phyloP scores from a whole-genome alignment of 1,139 yeast genomes.

The Debaryomyces singareniensis region DNA sequence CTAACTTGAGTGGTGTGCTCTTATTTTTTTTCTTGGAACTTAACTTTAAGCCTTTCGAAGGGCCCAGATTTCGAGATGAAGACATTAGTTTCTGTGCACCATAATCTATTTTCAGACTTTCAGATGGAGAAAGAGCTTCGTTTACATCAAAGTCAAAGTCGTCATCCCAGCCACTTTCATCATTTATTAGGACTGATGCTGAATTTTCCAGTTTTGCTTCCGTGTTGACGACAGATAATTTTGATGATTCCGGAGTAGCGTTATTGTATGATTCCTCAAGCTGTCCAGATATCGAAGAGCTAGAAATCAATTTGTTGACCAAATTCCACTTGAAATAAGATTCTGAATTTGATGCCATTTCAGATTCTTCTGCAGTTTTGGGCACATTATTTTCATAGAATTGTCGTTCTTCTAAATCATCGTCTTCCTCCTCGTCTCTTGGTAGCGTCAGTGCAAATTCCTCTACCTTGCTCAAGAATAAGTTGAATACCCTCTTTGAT shows the following conservation, averaged over 20 bases:
- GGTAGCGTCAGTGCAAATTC: conserved; percentile 55
- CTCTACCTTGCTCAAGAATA: conserved; percentile 60
- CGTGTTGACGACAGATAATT: too few species aligned
- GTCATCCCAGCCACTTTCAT: conserved; percentile 29
- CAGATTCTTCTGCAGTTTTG: conserved; percentile 2
- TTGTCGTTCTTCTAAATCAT: conserved; percentile 28
- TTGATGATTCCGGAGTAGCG: conserved; percentile 41
- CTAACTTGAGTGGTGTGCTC: conserved; percentile 28
- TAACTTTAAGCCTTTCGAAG: too few species aligned
- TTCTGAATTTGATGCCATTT: conserved; percentile 3
- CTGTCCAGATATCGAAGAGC: conserved; percentile 26
- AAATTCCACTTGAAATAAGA: conserved; percentile 32
- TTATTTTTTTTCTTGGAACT: conserved; percentile 17
- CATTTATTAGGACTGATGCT: too few species aligned
- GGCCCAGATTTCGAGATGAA: too few species aligned
- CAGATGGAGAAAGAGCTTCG: conserved; percentile 4
- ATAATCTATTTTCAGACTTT: conserved; percentile 3
- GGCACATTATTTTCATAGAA: conserved; percentile 25
- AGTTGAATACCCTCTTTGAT: conserved; percentile 61
- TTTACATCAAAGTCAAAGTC: conserved; percentile 11
- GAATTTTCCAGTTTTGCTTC: too few species aligned
- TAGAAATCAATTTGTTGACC: conserved; percentile 30
- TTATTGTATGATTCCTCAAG: conserved; percentile 32
- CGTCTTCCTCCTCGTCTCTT: conserved; percentile 38
- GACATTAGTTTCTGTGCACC: too few species aligned